These are phyloP conservation scores for Casuarina glauca DNA, from an alignment of 306 rosid genomes.

Conservation along the genomic window DNA sequence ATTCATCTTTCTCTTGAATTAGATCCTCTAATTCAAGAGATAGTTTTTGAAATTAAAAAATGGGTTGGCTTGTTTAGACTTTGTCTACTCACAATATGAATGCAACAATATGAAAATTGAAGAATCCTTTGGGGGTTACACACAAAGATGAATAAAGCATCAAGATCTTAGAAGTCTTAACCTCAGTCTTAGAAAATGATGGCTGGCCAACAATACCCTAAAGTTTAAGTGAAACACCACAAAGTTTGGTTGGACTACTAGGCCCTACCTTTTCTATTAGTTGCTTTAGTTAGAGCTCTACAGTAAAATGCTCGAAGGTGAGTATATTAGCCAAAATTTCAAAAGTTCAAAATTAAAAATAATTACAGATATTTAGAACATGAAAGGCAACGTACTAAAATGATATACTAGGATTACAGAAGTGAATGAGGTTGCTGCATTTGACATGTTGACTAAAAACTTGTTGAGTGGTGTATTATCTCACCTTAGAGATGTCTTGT, in stretches of 20 bases:
- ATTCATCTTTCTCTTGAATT: too few relatives aligned
- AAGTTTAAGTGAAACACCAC: slow-evolving; percentile 83
- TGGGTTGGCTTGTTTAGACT: too few relatives aligned
- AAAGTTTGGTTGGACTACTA: slow-evolving; percentile 75
- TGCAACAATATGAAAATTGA: slow-evolving; percentile 10
- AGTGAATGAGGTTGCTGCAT: background rate
- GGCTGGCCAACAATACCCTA: slow-evolving; percentile 91
- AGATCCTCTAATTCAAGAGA: too few relatives aligned
- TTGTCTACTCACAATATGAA: slow-evolving; percentile 48
- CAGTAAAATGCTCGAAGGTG: slow-evolving; percentile 19
- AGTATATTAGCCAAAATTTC: slow-evolving; percentile 14
- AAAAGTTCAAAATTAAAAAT: background rate
- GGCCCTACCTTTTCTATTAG: slow-evolving; percentile 85
- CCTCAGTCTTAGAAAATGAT: slow-evolving; percentile 77
- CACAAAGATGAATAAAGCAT: background rate
- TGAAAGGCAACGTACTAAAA: background rate
- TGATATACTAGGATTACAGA: background rate
- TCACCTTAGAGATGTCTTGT: background rate
- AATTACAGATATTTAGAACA: background rate
- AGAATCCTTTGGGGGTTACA: slow-evolving; percentile 20
- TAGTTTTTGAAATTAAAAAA: too few relatives aligned
- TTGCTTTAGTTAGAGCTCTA: slow-evolving; percentile 58
- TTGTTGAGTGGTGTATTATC: background rate
- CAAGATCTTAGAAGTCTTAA: slow-evolving; percentile 22
- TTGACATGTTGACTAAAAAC: background rate